These are phyloP conservation scores for Metarhizium rileyi DNA, from an alignment of 2,329 filamentous ascomycete genomes.

Conservation along the genomic window DNA sequence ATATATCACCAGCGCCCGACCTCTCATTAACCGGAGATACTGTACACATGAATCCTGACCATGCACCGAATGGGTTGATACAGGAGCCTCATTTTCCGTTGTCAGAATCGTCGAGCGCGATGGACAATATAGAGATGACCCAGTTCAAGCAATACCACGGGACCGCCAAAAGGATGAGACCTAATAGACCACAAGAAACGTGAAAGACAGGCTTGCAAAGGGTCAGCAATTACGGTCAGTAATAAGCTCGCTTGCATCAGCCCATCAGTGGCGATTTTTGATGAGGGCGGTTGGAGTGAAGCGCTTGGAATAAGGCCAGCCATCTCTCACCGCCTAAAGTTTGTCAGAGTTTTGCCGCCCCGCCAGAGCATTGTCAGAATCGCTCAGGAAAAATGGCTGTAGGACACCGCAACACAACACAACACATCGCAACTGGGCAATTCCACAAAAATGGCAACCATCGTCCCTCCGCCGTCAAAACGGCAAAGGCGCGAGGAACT, in stretches of 20 bases:
- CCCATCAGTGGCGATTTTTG: slow-evolving; percentile 5
- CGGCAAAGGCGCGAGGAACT: slow-evolving; percentile 69
- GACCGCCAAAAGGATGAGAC: slow-evolving; percentile 21
- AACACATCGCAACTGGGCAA: neutral
- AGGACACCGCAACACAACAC: neutral
- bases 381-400: neutral
- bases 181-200: slow-evolving; percentile 10
- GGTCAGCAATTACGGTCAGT: no score
- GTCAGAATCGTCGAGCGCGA: slow-evolving; percentile 9
- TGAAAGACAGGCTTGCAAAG: slow-evolving; percentile 1
- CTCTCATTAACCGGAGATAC: slow-evolving; percentile 1
- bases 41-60: slow-evolving; percentile 6
- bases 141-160: slow-evolving; percentile 20
- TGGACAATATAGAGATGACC: slow-evolving; percentile 2
- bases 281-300: neutral
- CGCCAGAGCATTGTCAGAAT: neutral
- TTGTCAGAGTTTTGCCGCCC: slow-evolving; percentile 15
- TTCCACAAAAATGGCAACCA: slow-evolving; percentile 58
- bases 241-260: no score
- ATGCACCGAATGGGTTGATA: slow-evolving; percentile 16
- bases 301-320: neutral
- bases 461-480: slow-evolving; percentile 78
- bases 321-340: slow-evolving; percentile 18
- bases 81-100: slow-evolving; percentile 20
- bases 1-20: slow-evolving; percentile 9